Percentiles rank a stretch among this genome's conserved stretches.
Conservation (phyloP, 108 stramenopile species). For the Epithemia pelagica region DNA sequence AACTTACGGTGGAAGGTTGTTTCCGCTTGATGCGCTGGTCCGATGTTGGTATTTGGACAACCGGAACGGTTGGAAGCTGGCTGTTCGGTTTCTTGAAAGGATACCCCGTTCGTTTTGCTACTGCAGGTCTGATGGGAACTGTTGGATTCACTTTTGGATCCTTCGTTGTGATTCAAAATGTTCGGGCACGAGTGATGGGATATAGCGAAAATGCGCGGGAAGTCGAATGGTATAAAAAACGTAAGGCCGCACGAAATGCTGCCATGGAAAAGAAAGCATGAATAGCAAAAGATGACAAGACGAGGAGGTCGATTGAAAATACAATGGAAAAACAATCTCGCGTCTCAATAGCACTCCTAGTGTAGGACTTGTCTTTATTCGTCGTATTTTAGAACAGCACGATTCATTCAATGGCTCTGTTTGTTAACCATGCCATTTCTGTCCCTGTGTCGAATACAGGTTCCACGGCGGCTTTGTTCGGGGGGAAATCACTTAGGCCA, state of each 20-base stretch:
- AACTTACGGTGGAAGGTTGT: background rate
- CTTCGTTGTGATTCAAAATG: conserved; percentile 62
- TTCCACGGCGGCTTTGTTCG: too few species aligned
- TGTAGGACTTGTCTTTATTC: too few species aligned
- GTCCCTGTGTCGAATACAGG: too few species aligned
- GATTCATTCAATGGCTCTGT: too few species aligned
- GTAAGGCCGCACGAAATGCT: background rate
- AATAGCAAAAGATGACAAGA: too few species aligned
- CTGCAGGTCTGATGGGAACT: conserved; percentile 62
- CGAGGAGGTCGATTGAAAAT: too few species aligned
- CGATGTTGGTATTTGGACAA: conserved; percentile 20
- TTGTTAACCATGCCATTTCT: too few species aligned
- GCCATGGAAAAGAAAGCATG: too few species aligned
- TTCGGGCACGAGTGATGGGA: conserved; percentile 60
- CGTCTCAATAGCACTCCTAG: too few species aligned
- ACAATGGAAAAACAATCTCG: too few species aligned
- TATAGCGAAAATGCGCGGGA: conserved; percentile 69
- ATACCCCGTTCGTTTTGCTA: conserved; percentile 67
- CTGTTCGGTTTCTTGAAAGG: conserved; percentile 73
- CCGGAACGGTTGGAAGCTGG: conserved; percentile 57
- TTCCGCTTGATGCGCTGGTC: background rate
- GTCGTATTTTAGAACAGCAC: too few species aligned
- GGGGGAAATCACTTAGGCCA: too few species aligned
- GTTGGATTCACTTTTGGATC: conserved; percentile 72
- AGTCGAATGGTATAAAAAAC: conserved; percentile 17